Evolutionary conservation across 768 basidiomycete species (phyloP).

Genomic region (Lactarius pseudohatsudake): DNA sequence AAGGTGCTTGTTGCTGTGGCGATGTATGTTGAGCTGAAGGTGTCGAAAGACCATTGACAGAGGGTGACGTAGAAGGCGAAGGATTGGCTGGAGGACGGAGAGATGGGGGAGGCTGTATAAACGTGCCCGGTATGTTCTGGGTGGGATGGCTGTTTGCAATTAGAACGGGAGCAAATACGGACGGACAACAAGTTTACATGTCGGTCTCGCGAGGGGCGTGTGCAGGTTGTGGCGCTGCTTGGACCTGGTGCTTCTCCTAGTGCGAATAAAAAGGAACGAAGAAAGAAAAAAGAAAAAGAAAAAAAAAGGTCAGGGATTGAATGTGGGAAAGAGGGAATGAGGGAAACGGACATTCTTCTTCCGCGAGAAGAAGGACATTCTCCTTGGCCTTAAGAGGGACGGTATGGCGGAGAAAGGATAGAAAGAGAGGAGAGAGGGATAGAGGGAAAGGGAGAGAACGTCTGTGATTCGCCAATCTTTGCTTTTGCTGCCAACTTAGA

Average conservation of each 20-base stretch:
- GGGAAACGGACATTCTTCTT: constrained; percentile 56
- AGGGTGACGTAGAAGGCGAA: constrained; percentile 38
- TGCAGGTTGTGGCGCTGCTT: constrained; percentile 20
- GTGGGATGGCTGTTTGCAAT: constrained; percentile 14
- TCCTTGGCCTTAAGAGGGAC: constrained; percentile 65
- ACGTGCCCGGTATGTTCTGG: constrained; percentile 22
- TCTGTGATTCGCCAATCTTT: constrained; percentile 16
- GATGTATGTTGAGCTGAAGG: constrained; percentile 34
- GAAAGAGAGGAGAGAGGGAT: constrained; percentile 9
- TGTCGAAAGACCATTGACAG: constrained; percentile 39
- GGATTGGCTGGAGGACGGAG: constrained; percentile 22
- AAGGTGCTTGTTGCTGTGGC: constrained; percentile 36
- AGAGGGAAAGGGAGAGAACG: background rate
- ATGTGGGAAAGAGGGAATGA: constrained; percentile 16
- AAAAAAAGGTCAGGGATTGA: constrained; percentile 7
- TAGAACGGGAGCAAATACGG: constrained; percentile 10
- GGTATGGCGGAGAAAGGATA: constrained; percentile 53
- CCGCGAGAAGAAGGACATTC: constrained; percentile 94
- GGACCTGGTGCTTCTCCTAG: constrained; percentile 29
- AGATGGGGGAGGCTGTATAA: constrained; percentile 32
- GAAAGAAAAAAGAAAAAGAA: background rate
- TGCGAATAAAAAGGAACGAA: background rate
- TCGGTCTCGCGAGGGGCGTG: constrained; percentile 25
- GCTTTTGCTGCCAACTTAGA: background rate
- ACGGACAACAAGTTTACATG: constrained; percentile 13